Evolutionary conservation across 345 rosid genomes (phyloP).

Genomic region (Adansonia digitata): DNA sequence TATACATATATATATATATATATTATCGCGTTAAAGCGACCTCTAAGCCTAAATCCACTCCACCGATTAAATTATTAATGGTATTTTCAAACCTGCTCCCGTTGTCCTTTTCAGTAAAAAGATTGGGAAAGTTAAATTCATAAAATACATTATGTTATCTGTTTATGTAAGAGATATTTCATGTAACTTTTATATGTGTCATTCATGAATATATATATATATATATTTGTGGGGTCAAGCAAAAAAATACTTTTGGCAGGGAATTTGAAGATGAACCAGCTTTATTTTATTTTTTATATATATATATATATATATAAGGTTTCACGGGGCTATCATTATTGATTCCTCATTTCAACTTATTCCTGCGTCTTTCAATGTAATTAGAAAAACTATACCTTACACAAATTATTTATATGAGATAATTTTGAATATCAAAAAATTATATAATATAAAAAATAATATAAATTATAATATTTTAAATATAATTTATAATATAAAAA

Average conservation of each 20-base stretch:
- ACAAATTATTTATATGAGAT: too few species aligned
- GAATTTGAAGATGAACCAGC: background rate
- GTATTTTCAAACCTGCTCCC: background rate
- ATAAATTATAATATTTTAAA: too few species aligned
- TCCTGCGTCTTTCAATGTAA: background rate
- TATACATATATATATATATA: background rate
- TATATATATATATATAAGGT: constrained; percentile 9
- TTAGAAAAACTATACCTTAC: too few species aligned
- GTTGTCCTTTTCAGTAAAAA: background rate
- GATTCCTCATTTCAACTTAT: constrained; percentile 8
- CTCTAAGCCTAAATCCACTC: constrained; percentile 20
- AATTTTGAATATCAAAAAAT: too few species aligned
- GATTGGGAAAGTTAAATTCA: background rate
- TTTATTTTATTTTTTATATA: background rate
- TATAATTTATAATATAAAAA: too few species aligned
- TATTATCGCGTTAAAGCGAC: background rate
- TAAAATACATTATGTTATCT: background rate
- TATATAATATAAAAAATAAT: too few species aligned
- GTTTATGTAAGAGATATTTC: background rate
- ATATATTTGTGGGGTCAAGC: constrained; percentile 11
- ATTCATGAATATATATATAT: background rate
- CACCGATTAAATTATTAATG: background rate
- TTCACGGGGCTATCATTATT: background rate
- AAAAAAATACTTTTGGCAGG: background rate
- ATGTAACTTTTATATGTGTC: too few species aligned